A percentile compares a stretch with the other conserved stretches of the same genome.
Evolutionary conservation across 225 moss, liverwort and hornwort genomes (phyloP).

Genomic region (Ulota crispa): DNA sequence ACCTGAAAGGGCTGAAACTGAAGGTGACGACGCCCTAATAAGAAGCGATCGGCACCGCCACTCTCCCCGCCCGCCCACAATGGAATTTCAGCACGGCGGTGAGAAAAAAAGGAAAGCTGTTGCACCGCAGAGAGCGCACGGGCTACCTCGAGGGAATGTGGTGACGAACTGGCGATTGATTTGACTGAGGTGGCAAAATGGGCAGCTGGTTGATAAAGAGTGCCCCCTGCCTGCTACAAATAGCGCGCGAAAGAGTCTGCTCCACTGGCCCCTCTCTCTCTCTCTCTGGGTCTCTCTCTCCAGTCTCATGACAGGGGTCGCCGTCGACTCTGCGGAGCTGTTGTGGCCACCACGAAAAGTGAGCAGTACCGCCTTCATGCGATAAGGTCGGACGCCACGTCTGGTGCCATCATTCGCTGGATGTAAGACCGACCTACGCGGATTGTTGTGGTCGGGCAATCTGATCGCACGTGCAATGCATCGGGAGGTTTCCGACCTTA

Average conservation of each 20-base stretch:
- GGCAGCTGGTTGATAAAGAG: constrained; percentile 30
- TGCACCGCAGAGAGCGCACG: background rate
- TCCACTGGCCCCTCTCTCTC: too few species aligned
- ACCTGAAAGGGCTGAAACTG: background rate
- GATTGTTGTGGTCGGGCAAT: constrained; percentile 16
- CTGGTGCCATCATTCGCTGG: background rate
- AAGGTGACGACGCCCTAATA: background rate
- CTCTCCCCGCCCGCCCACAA: background rate
- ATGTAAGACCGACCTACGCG: background rate
- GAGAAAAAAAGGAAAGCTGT: background rate
- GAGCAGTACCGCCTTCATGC: background rate
- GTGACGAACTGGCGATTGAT: constrained; percentile 6
- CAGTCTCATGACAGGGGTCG: too few species aligned
- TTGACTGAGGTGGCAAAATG: constrained; percentile 11
- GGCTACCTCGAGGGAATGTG: constrained; percentile 15
- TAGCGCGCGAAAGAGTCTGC: constrained; percentile 14
- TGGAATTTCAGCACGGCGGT: background rate
- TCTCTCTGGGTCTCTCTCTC: too few species aligned
- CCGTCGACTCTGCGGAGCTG: constrained; percentile 3
- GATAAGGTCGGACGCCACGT: constrained; percentile 12
- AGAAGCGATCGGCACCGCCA: constrained; percentile 32
- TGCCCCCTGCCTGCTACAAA: constrained; percentile 7
- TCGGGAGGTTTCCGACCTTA: background rate
- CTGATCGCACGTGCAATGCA: constrained; percentile 24
- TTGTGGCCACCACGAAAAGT: background rate